Percentiles rank a stretch among this genome's conserved stretches.
phyloP scores from a whole-genome alignment of 2,329 filamentous ascomycete species.

The Alternaria consortialis region DNA sequence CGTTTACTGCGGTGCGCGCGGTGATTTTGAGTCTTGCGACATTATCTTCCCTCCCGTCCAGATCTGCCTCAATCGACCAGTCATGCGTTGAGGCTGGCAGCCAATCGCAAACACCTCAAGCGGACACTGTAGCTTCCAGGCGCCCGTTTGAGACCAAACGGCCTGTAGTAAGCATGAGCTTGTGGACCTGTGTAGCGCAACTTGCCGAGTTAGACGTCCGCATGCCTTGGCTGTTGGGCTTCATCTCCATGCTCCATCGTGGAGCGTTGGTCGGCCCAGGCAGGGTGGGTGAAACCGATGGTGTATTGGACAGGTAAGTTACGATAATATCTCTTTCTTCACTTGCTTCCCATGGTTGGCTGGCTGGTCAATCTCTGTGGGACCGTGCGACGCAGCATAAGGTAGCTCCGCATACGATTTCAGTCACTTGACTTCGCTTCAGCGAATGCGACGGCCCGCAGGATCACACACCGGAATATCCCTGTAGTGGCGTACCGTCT shows the following conservation, averaged over 20 bases:
- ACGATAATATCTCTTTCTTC: conserved; percentile 41
- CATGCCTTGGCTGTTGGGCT: conserved; percentile 90
- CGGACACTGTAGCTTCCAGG: conserved; percentile 45
- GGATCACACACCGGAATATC: conserved; percentile 44
- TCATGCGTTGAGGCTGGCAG: conserved; percentile 38
- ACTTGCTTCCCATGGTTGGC: conserved; percentile 45
- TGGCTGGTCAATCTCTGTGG: conserved; percentile 29
- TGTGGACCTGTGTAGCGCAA: conserved; percentile 78
- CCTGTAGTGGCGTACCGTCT: conserved; percentile 45
- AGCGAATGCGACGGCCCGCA: conserved; percentile 52
- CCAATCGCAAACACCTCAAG: conserved; percentile 42
- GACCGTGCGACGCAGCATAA: conserved; percentile 43
- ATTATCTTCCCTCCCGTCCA: conserved; percentile 72
- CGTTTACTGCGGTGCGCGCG: conserved; percentile 72
- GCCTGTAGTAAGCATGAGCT: conserved; percentile 78
- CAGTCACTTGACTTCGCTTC: conserved; percentile 68
- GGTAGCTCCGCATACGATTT: conserved; percentile 63
- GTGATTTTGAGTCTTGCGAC: conserved; percentile 70
- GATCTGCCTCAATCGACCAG: conserved; percentile 51
- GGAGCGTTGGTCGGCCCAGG: conserved; percentile 77
- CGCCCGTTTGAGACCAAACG: conserved; percentile 55
- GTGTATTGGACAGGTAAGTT: conserved; percentile 89
- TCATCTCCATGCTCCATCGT: conserved; percentile 79
- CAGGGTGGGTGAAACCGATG: conserved; percentile 75
- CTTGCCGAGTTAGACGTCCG: conserved; percentile 77